These are phyloP conservation scores for Zymoseptoria tritici DNA, from an alignment of 2,329 filamentous ascomycete species.

Conservation along the genomic window DNA sequence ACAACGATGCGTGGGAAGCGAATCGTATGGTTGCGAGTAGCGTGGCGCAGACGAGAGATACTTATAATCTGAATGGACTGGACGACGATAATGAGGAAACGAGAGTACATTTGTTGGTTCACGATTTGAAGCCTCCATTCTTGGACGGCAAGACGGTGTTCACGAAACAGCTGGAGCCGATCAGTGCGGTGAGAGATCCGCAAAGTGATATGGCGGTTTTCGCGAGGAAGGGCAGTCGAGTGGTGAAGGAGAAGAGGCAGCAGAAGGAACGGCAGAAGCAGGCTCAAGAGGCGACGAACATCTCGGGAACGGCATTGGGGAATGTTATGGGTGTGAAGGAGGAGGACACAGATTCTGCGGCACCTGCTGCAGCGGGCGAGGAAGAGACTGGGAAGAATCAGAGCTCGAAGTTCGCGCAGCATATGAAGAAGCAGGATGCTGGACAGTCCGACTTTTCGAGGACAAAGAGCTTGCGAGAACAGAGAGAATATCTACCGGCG, in stretches of 20 bases:
- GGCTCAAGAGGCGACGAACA: conserved; percentile 87
- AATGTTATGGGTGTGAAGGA: conserved; percentile 96
- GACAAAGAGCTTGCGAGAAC: conserved; percentile 82
- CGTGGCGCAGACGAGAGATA: conserved; percentile 81
- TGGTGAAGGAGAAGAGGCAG: conserved; percentile 84
- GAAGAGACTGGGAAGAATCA: conserved; percentile 58
- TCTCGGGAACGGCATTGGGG: conserved; percentile 83
- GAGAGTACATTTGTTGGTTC: conserved; percentile 81
- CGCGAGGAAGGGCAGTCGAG: conserved; percentile 85
- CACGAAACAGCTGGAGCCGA: conserved; percentile 92
- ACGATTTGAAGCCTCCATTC: conserved; percentile 90
- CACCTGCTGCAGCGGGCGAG: conserved; percentile 52
- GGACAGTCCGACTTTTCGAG: conserved; percentile 84
- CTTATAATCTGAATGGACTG: conserved; percentile 49
- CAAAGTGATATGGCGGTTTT: conserved; percentile 99
- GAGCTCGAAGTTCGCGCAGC: conserved; percentile 75
- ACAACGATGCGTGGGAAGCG: conserved; percentile 96
- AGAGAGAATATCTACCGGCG: conserved; percentile 86
- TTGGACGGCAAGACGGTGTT: conserved; percentile 92
- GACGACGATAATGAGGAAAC: conserved; percentile 85
- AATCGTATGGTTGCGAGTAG: conserved; percentile 97
- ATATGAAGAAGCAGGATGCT: conserved; percentile 79
- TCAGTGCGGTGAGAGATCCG: conserved; percentile 83
- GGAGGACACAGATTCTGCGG: conserved; percentile 78
- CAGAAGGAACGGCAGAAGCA: conserved; percentile 90